Evolutionary conservation across 2,329 filamentous ascomycete species (phyloP).

Genomic region (Herpotrichia juniperi): DNA sequence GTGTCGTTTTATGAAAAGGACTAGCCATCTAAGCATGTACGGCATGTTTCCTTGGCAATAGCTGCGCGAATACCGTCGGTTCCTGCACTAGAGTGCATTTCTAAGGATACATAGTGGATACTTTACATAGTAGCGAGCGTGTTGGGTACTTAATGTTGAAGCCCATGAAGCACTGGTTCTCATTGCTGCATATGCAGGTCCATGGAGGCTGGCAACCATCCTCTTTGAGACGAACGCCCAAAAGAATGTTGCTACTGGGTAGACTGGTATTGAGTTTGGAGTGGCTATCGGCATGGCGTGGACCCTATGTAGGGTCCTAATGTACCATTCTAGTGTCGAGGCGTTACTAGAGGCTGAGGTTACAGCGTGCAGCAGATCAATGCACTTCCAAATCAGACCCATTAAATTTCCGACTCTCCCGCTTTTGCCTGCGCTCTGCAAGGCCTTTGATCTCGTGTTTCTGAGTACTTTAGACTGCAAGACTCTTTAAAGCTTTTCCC

Average conservation of each 20-base stretch:
- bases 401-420: conserved; percentile 20
- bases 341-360: conserved; percentile 37
- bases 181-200: conserved; percentile 23
- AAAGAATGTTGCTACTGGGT: not conserved
- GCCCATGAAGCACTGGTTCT: not conserved
- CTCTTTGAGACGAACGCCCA: conserved; percentile 5
- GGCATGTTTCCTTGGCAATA: not conserved
- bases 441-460: conserved; percentile 23
- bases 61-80: not conserved
- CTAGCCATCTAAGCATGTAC: not conserved
- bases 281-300: conserved; percentile 28
- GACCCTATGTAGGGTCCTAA: conserved; percentile 32
- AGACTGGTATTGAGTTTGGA: conserved; percentile 15
- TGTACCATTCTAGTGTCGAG: conserved; percentile 35
- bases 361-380: conserved; percentile 35
- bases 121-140: conserved; percentile 16
- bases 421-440: conserved; percentile 31
- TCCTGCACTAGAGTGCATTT: not conserved
- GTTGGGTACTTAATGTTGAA: conserved; percentile 19
- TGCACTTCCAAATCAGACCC: conserved; percentile 26
- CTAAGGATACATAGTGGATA: not conserved
- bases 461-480: conserved; percentile 17
- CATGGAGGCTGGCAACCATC: conserved; percentile 14
- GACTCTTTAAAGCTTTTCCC: conserved; percentile 14
- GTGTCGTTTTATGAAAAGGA: not conserved